Evolutionary conservation across 306 rosid genomes (phyloP).

Genomic region (Cotoneaster glaucophyllus): DNA sequence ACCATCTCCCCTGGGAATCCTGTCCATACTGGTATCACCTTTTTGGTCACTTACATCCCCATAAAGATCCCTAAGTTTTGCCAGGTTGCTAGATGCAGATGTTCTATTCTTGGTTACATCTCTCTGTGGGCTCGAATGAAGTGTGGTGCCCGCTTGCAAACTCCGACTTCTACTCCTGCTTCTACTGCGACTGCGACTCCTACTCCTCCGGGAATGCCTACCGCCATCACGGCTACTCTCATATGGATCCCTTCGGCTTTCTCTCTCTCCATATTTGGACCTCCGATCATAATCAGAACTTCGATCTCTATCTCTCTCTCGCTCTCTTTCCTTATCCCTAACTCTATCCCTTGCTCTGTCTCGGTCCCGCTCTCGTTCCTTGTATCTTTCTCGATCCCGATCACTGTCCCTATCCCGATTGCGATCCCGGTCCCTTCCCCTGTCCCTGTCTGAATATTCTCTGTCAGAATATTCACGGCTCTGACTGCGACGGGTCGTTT

Average conservation of each 20-base stretch:
- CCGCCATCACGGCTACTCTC: slow-evolving; percentile 38
- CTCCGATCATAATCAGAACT: slow-evolving; percentile 57
- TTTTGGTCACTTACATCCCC: slow-evolving; percentile 67
- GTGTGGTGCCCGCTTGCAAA: slow-evolving; percentile 49
- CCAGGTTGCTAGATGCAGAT: slow-evolving; percentile 71
- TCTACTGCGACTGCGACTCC: slow-evolving; percentile 59
- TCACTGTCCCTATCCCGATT: slow-evolving; percentile 35
- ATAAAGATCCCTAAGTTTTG: slow-evolving; percentile 83
- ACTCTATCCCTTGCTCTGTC: slow-evolving; percentile 32
- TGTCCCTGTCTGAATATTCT: slow-evolving; percentile 34
- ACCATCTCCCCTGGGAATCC: slow-evolving; percentile 47
- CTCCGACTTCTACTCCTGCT: slow-evolving; percentile 71
- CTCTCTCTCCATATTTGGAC: slow-evolving; percentile 49
- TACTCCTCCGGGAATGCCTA: slow-evolving; percentile 49
- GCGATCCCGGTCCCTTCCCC: slow-evolving; percentile 25
- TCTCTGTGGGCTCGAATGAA: slow-evolving; percentile 45
- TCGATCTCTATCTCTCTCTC: slow-evolving; percentile 36
- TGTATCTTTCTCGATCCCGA: slow-evolving; percentile 28
- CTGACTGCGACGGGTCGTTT: slow-evolving; percentile 48
- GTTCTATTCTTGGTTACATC: slow-evolving; percentile 51
- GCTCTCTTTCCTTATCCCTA: slow-evolving; percentile 24
- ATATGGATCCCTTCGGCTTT: slow-evolving; percentile 61
- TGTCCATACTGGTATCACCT: slow-evolving; percentile 44
- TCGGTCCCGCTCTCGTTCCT: slow-evolving; percentile 29
- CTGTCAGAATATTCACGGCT: slow-evolving; percentile 75